These are phyloP conservation scores for Collybia nuda DNA, from an alignment of 768 basidiomycete species.

Conservation along the genomic window DNA sequence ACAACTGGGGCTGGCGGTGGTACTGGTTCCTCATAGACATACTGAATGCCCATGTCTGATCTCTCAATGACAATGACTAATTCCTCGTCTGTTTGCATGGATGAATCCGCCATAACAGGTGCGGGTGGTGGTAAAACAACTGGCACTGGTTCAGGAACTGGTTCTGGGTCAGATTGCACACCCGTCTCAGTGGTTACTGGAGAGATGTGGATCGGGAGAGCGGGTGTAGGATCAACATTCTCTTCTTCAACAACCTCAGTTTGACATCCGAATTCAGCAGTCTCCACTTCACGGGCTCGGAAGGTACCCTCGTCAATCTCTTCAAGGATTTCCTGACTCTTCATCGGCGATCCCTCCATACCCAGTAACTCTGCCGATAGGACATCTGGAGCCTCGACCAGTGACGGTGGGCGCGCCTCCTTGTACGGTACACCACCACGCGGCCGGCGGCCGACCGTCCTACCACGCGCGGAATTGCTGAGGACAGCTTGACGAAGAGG, in stretches of 20 bases:
- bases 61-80: slow-evolving; percentile 28
- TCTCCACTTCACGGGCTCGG: slow-evolving; percentile 45
- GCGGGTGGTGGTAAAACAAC: slow-evolving; percentile 12
- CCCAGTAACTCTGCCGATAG: slow-evolving; percentile 63
- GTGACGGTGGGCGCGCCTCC: slow-evolving; percentile 66
- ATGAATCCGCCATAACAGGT: slow-evolving; percentile 29
- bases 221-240: slow-evolving; percentile 26
- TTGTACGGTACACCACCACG: slow-evolving; percentile 71
- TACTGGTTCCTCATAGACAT: slow-evolving; percentile 29
- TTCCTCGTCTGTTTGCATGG: slow-evolving; percentile 51
- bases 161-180: slow-evolving; percentile 37
- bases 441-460: slow-evolving; percentile 49
- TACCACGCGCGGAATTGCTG: slow-evolving; percentile 47
- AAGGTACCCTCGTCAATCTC: slow-evolving; percentile 37
- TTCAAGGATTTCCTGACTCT: slow-evolving; percentile 34
- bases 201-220: slow-evolving; percentile 16
- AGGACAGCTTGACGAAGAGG: slow-evolving; percentile 63
- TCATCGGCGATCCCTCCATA: slow-evolving; percentile 43
- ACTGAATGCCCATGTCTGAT: slow-evolving; percentile 52
- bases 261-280: slow-evolving; percentile 65
- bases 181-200: slow-evolving; percentile 33
- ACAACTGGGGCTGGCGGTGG: slow-evolving; percentile 26
- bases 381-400: slow-evolving; percentile 72
- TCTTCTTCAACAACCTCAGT: slow-evolving; percentile 45
- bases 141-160: slow-evolving; percentile 21